Conservation (phyloP, 148 eudicot species). For the Camellia japonica region DNA sequence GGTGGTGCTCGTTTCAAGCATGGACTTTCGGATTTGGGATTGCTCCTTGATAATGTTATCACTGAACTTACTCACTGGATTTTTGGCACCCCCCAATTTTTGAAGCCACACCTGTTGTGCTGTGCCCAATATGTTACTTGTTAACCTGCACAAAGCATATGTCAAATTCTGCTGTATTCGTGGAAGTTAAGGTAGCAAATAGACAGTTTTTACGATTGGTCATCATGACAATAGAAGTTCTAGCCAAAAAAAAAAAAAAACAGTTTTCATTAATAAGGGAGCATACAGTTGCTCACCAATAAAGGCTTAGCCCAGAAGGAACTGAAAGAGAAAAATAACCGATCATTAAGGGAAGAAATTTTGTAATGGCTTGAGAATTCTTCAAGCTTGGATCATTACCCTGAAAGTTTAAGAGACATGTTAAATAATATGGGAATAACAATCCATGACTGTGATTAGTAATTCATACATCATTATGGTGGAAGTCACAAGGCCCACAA, state of each 20-base stretch:
- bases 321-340: slow-evolving; percentile 94
- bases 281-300: slow-evolving; percentile 53
- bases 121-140: slow-evolving; percentile 85
- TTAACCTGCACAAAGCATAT: slow-evolving; percentile 50
- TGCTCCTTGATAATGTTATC: slow-evolving; percentile 41
- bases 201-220: not conserved
- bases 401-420: not conserved
- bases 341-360: slow-evolving; percentile 78
- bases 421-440: not conserved
- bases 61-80: slow-evolving; percentile 47
- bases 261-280: not conserved
- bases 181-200: not conserved
- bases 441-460: not conserved
- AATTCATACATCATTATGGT: not conserved
- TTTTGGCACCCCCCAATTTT: slow-evolving; percentile 80
- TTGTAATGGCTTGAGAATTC: slow-evolving; percentile 73
- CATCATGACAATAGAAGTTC: not conserved
- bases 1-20: slow-evolving; percentile 30
- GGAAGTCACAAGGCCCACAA: slow-evolving; percentile 1
- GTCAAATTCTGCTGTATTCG: not conserved
- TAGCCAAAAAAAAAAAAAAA: not conserved
- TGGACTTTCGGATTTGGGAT: slow-evolving; percentile 29
- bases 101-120: slow-evolving; percentile 91
- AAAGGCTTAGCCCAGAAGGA: slow-evolving; percentile 93
- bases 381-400: slow-evolving; percentile 72